Evolutionary conservation across 495 filamentous ascomycete species (phyloP).

Genomic region (Lophiostoma macrostomum): DNA sequence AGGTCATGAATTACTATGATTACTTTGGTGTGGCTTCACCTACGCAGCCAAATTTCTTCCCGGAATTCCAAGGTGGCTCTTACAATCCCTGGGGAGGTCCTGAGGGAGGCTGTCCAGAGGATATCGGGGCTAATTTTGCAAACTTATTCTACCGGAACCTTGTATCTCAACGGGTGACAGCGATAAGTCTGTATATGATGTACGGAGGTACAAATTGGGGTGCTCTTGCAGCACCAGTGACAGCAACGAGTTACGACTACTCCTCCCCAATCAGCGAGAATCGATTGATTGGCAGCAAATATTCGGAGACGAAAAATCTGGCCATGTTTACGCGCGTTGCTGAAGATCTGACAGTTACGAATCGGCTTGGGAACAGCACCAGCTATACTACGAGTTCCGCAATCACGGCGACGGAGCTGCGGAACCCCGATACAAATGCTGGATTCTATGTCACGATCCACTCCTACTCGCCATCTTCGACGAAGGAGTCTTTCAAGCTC

Average conservation of each 20-base stretch:
- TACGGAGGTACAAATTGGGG: conserved; percentile 62
- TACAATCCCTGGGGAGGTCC: conserved; percentile 62
- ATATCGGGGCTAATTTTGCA: conserved; percentile 51
- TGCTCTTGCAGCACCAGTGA: conserved; percentile 36
- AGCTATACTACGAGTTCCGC: conserved; percentile 50
- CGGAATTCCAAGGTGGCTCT: conserved; percentile 63
- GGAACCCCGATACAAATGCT: conserved; percentile 54
- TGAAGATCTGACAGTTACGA: conserved; percentile 51
- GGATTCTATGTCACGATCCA: conserved; percentile 59
- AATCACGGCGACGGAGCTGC: conserved; percentile 50
- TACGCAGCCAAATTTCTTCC: conserved; percentile 56
- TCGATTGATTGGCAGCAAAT: conserved; percentile 56
- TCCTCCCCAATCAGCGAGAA: conserved; percentile 58
- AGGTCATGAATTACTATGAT: conserved; percentile 47
- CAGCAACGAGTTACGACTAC: conserved; percentile 58
- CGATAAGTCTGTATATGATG: conserved; percentile 50
- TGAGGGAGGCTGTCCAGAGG: conserved; percentile 48
- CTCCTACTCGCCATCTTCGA: conserved; percentile 45
- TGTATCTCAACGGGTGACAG: conserved; percentile 47
- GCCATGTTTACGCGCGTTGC: conserved; percentile 55
- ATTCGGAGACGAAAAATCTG: conserved; percentile 59
- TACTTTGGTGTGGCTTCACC: conserved; percentile 49
- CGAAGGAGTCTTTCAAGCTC: conserved; percentile 51
- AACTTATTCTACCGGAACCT: conserved; percentile 59
- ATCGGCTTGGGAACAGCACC: conserved; percentile 58